A percentile compares a stretch with the other conserved stretches of the same genome.
phyloP scores from a whole-genome alignment of 306 rosid genomes.

The Carpinus viminea region DNA sequence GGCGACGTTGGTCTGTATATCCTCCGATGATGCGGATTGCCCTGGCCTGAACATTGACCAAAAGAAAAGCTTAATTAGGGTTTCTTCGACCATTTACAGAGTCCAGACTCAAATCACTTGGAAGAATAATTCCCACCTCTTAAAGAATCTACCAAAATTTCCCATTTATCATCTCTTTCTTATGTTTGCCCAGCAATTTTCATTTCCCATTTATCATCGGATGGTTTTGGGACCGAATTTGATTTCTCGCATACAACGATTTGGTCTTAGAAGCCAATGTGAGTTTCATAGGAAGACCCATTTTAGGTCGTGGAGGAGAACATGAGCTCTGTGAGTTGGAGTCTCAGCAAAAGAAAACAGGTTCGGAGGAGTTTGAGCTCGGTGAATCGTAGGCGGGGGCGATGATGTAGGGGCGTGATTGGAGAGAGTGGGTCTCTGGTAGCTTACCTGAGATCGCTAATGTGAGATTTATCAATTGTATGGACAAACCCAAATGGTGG shows the following conservation, averaged over 20 bases:
- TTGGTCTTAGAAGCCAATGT: too few relatives aligned
- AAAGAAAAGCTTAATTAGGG: too few relatives aligned
- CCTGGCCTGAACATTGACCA: too few relatives aligned
- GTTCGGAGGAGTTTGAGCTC: slow-evolving; percentile 48
- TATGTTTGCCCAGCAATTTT: too few relatives aligned
- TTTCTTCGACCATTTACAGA: too few relatives aligned
- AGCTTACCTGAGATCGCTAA: slow-evolving; percentile 65
- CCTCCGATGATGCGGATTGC: too few relatives aligned
- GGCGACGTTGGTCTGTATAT: too few relatives aligned
- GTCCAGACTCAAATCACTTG: neutral
- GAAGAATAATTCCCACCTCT: slow-evolving; percentile 41
- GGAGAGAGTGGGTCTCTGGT: slow-evolving; percentile 66
- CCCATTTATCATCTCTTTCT: too few relatives aligned
- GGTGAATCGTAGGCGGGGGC: slow-evolving; percentile 40
- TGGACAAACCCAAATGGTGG: slow-evolving; percentile 72
- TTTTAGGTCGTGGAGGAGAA: slow-evolving; percentile 81
- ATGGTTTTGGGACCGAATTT: too few relatives aligned
- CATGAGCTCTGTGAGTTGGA: slow-evolving; percentile 29
- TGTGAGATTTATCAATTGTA: slow-evolving; percentile 87
- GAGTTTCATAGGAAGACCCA: slow-evolving; percentile 78
- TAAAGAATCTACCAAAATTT: slow-evolving; percentile 32
- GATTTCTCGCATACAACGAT: too few relatives aligned
- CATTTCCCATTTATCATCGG: too few relatives aligned
- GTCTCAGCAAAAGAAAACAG: slow-evolving; percentile 32
- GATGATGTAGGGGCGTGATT: slow-evolving; percentile 43